Evolutionary conservation across 2,329 filamentous ascomycete species (phyloP), one percentile per base, ranked within the genome.

Genomic region (Periconia macrospinosa): DNA sequence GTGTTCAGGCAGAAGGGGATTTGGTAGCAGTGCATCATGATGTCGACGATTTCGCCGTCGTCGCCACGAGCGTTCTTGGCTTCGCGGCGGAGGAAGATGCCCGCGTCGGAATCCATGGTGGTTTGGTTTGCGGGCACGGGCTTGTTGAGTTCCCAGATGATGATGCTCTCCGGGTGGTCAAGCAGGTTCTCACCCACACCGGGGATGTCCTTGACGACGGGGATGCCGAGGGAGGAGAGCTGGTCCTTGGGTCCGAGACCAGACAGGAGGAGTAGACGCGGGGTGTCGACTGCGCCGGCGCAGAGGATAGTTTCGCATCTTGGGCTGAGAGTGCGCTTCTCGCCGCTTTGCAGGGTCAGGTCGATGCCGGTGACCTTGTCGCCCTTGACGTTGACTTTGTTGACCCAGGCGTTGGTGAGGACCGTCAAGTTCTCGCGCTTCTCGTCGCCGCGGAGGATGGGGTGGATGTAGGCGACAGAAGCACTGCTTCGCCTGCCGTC

Each of bases 1-100:
- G 91, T 96, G 82, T 96, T 96, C 63, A 92, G 85, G 58, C 87
- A 90, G 77, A 96, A 96, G 50, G 91, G 91, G 62, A 96, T 95
- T 77, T 96, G 92, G 80, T 96, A 96, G 83, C 91, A 96, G 79
- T 96, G 91, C 89, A 94, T 94, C 92, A 96, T 96, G 67, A 95
- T 78, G 69, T 96, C 92, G 59, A 89, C 89, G 51, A 90, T 87
- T 57, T 89, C 83, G 49, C 88, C 88, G 63, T 95, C 91, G 1
- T 78, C 77, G 52, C 83, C 83, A 3, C 81, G 83, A 2, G 90
- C 89, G 68, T 92, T 86, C 63, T 84, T 79, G 14, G 81, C 71
- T 75, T 95, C 86, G 55, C 91, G 89, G 57, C 91, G 90, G 53
- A 96, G 80, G 82, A 96, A 96, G 69, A 94, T 89, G 59, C 90